Evolutionary conservation across 1,139 yeast species (phyloP).

Genomic region (Kurtzmaniella quercitrusa): DNA sequence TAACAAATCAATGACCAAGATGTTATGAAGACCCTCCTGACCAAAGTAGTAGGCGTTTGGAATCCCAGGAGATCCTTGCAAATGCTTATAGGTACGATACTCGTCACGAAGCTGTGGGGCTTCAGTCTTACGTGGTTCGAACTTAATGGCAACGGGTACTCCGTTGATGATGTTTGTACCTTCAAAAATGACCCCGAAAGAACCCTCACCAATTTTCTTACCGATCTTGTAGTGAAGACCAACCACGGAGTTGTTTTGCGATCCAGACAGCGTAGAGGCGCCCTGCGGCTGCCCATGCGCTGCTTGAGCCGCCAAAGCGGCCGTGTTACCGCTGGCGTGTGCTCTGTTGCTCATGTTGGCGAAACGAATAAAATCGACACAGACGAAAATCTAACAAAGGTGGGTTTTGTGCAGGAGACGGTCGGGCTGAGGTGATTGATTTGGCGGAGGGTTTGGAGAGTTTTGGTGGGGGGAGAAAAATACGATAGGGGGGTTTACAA

Average conservation of each 20-base stretch:
- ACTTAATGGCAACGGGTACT: slow-evolving; percentile 74
- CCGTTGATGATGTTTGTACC: slow-evolving; percentile 82
- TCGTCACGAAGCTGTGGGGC: slow-evolving; percentile 81
- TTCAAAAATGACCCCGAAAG: slow-evolving; percentile 95
- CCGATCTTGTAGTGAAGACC: slow-evolving; percentile 90
- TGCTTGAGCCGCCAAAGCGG: slow-evolving; percentile 39
- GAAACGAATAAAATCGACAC: not conserved
- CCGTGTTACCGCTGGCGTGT: slow-evolving; percentile 28
- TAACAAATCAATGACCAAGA: slow-evolving; percentile 64
- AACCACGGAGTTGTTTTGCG: slow-evolving; percentile 31
- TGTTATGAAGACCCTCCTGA: slow-evolving; percentile 76
- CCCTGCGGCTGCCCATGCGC: slow-evolving; percentile 24
- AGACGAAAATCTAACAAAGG: not conserved
- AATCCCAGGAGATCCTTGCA: slow-evolving; percentile 58
- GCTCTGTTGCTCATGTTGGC: slow-evolving; percentile 21
- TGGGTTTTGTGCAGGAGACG: slow-evolving; percentile 1
- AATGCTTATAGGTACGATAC: slow-evolving; percentile 66
- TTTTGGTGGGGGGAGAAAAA: not conserved
- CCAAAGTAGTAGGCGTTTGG: slow-evolving; percentile 79
- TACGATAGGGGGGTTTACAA: not conserved
- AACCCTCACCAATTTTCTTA: slow-evolving; percentile 96
- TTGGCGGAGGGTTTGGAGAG: not conserved
- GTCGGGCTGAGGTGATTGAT: not conserved
- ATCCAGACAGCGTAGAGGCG: slow-evolving; percentile 29
- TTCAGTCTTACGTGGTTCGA: slow-evolving; percentile 75